Base-by-base conservation (phyloP, 306 rosid species). In the Hippophae rhamnoides region DNA sequence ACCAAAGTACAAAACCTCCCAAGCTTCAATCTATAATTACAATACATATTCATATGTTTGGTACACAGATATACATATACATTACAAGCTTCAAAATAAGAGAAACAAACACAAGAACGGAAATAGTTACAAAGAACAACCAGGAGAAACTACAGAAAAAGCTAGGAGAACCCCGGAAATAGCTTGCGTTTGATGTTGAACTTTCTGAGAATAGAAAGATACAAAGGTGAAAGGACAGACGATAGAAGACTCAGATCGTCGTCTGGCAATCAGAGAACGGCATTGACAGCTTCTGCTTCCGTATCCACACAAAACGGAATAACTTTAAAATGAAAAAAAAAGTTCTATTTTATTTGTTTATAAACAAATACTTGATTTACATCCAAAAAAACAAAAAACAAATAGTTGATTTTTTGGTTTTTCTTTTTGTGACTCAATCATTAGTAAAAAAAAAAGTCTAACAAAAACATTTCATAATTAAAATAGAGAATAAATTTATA, bases 271-370 rank as follows among this genome's bases (percentile, higher is more conserved):
- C 66, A 68, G 69, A 52, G 61, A 69, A 14, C 67, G 89, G 52
- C 74, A 78, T 70, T 52, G 67, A 72, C 79, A 72, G 72, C 79
- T 70, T 69, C 70, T 58, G 66, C 61, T 67, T 73, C 89, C 64
- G 82, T 77, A 72, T 81, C 94, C 92, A 82, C 92, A 83, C 54
- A 82, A 73, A 82, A 62, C 71, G 63, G 40, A 72, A 61, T 14
- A 42, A 31, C 62, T 53, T 41, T 57, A 38, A 13, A 14, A 38
- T 23, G 10, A 49, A 64, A 64, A 62, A 26, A 11, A 18, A 18
- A 18, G 23, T 31, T 31, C 0, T 31, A 31, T 31, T 31, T 2
- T 31, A 2, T 31, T 31, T 31, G 38, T 31, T 31, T 31, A 31
- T 31, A 31, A 31, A 31, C 38, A 18, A 18, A 18, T 18, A 18